Conservation (phyloP, 2,329 filamentous ascomycete species). For the Elsinoe batatas region DNA sequence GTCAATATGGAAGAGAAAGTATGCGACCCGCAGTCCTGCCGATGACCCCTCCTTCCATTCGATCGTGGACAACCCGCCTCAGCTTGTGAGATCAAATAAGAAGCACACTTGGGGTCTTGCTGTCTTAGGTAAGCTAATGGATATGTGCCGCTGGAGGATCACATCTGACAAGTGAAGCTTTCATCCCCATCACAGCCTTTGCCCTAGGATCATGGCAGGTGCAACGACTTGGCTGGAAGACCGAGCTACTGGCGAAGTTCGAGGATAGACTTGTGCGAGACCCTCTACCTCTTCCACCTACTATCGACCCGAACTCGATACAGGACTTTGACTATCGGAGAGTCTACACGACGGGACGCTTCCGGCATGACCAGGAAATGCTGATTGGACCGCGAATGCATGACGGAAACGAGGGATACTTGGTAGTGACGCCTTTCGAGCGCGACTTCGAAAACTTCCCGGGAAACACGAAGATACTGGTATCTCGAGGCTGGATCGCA, state of each 20-base stretch:
- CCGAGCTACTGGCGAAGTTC: conserved; percentile 77
- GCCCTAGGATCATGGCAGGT: conserved; percentile 91
- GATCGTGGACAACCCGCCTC: conserved; percentile 75
- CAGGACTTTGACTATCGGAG: conserved; percentile 86
- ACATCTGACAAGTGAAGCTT: conserved; percentile 36
- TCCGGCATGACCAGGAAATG: conserved; percentile 91
- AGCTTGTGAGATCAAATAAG: conserved; percentile 64
- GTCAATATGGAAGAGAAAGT: conserved; percentile 22
- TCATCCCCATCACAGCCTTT: conserved; percentile 89
- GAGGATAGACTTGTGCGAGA: conserved; percentile 83
- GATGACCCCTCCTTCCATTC: conserved; percentile 76
- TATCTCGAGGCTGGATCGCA: conserved; percentile 86
- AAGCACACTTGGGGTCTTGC: conserved; percentile 73
- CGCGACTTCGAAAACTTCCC: conserved; percentile 34
- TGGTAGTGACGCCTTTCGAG: conserved; percentile 87
- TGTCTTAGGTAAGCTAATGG: conserved; percentile 50
- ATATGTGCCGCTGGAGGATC: not conserved
- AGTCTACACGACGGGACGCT: conserved; percentile 62
- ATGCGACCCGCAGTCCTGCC: conserved; percentile 44
- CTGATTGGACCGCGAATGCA: conserved; percentile 80
- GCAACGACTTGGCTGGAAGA: conserved; percentile 86
- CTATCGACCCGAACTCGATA: conserved; percentile 70
- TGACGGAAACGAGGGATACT: conserved; percentile 81
- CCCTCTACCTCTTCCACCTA: conserved; percentile 75
- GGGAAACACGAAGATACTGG: conserved; percentile 58